These are phyloP conservation scores for Daldinia sp. DNA, from an alignment of 2,329 filamentous ascomycete genomes.

Conservation along the genomic window DNA sequence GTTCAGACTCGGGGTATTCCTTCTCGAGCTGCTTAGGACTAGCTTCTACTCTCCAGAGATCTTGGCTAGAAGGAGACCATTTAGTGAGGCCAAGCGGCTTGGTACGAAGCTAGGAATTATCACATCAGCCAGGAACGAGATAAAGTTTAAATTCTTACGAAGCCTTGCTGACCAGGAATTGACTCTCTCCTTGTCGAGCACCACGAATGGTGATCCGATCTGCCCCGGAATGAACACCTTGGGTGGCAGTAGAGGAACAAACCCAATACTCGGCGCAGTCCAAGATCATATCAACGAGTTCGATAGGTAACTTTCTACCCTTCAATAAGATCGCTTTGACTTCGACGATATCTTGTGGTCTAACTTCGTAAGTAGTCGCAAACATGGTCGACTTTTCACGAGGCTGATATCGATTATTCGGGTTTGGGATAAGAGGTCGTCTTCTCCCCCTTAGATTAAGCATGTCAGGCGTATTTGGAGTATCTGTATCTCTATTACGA, in stretches of 20 bases:
- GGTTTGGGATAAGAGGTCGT: constrained; percentile 1
- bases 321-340: constrained; percentile 62
- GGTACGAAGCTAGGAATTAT: constrained; percentile 54
- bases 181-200: constrained; percentile 50
- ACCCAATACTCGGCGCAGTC: constrained; percentile 74
- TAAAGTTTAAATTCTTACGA: background rate
- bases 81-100: constrained; percentile 56
- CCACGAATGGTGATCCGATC: constrained; percentile 38
- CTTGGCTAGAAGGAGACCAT: constrained; percentile 45
- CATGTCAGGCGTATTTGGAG: background rate
- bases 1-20: constrained; percentile 51
- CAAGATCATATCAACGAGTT: constrained; percentile 67
- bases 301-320: constrained; percentile 61
- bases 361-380: constrained; percentile 37
- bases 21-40: constrained; percentile 43
- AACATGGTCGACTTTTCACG: constrained; percentile 9
- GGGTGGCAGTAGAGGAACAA: constrained; percentile 56
- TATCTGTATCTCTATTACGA: constrained; percentile 21
- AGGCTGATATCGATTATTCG: background rate
- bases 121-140: background rate
- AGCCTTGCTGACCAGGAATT: constrained; percentile 56
- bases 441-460: constrained; percentile 1
- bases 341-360: constrained; percentile 60
- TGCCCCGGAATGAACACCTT: constrained; percentile 41
- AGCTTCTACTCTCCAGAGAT: constrained; percentile 44